Base-by-base conservation (phyloP, 768 basidiomycete species). In the Favolaschia claudopus region DNA sequence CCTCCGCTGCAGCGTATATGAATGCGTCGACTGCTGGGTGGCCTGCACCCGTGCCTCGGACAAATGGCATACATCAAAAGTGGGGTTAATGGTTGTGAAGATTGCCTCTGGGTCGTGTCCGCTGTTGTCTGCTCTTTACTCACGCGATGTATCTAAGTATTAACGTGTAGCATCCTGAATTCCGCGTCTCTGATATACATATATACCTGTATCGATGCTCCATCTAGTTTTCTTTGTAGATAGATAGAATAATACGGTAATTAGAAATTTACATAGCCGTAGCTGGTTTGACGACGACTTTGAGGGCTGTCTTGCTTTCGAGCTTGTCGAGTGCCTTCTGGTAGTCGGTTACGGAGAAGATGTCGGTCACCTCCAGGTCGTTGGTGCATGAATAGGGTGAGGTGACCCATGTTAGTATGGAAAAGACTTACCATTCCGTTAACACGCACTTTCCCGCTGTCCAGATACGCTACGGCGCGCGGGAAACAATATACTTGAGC, bases 401-500 rank as follows among this genome's bases (percentile, higher is more conserved):
- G 31, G 15, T 45, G 3, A 38, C n/a, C n/a, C n/a, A 55, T 45
- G 36, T 32, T 22, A 37, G 20, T 40, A 29, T 25, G 36, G 25
- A 13, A 7, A 42, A 38, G n/a, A 48, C 73, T 68, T 32, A 72
- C 74, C 72, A 75, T 72, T 13, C 74, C 89, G 80, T 89, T 88
- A 22, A 90, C 84, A 52, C 80, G 89, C 67, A 95, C 79, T 76
- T 93, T 95, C 7, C 92, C 91, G 62, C 86, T 85, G 67, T 96
- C 94, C 19, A 96, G 85, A 72, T 95, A 95, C 13, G 88, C 91
- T 32, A 96, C 86, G 2, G 94, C 93, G 6, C 94, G 88, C 39
- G 93, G 92, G 88, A 96, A 95, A 74, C 93, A 95, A 76, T 80
- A 88, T 1, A 88, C 88, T 64, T 95, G 94, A 9, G 93, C 90